Evolutionary conservation across 2,329 filamentous ascomycete genomes (phyloP).

Genomic region (Cladophialophora psammophila): DNA sequence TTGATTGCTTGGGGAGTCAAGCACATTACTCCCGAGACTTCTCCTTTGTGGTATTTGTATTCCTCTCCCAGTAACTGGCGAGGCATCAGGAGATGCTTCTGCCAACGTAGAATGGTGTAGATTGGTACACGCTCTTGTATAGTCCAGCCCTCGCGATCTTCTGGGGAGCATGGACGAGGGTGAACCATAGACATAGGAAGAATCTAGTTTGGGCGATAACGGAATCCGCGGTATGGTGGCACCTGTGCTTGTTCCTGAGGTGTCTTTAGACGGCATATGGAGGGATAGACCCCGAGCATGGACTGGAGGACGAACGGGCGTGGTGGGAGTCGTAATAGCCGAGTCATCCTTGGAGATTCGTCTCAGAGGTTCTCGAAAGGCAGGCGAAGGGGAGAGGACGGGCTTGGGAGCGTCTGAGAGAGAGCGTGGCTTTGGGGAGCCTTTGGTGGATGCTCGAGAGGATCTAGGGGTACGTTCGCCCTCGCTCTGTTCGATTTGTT

Average conservation of each 20-base stretch:
- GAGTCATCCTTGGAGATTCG: slow-evolving; percentile 71
- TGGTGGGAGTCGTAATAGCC: slow-evolving; percentile 67
- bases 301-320: slow-evolving; percentile 73
- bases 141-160: slow-evolving; percentile 88
- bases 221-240: slow-evolving; percentile 67
- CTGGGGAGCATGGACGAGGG: slow-evolving; percentile 87
- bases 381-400: slow-evolving; percentile 66
- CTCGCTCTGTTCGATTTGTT: slow-evolving; percentile 38
- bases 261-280: slow-evolving; percentile 67
- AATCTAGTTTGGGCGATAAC: slow-evolving; percentile 84
- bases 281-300: slow-evolving; percentile 71
- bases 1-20: slow-evolving; percentile 70
- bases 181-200: slow-evolving; percentile 83
- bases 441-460: slow-evolving; percentile 32
- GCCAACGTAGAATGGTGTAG: slow-evolving; percentile 94
- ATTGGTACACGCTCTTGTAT: slow-evolving; percentile 90
- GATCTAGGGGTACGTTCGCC: slow-evolving; percentile 37
- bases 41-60: slow-evolving; percentile 66
- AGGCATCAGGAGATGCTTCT: slow-evolving; percentile 88
- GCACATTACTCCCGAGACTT: slow-evolving; percentile 49
- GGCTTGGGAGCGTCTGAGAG: slow-evolving; percentile 70
- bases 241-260: slow-evolving; percentile 49
- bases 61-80: slow-evolving; percentile 77
- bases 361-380: slow-evolving; percentile 62
- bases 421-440: slow-evolving; percentile 64